Base-by-base conservation (phyloP, 495 filamentous ascomycete species). In the Rusavskia elegans region DNA sequence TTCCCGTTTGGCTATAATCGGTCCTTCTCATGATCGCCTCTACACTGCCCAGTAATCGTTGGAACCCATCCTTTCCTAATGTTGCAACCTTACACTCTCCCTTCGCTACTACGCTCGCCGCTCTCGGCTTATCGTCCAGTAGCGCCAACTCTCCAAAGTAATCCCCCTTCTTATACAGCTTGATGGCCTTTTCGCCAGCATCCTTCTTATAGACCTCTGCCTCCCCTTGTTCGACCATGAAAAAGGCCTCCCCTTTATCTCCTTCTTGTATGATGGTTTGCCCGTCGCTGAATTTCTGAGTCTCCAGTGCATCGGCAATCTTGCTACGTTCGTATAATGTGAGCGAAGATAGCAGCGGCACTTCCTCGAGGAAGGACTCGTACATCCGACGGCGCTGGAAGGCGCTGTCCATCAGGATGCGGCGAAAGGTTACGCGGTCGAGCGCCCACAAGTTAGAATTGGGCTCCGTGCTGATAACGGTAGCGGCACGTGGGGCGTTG, bases 391-490 rank as follows among this genome's bases (percentile, higher is more conserved):
- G 81, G 30, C 90, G 85, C 62, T 90, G 85, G 68, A 95, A 98
- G 17, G 92, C 93, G 46, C 85, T 89, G 69, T 97, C 92, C 93
- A 98, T 95, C 50, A 98, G 73, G 59, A 98, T 97, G 30, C 92
- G 87, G 48, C 92, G 87, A 77, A 98, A 98, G 5, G 92, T 98
- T 46, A 97, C 77, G 32, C 92, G 87, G 63, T 98, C 92, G 41
- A 98, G 71, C 13, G 87, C 87, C 92, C 92, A 98, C 6, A 98
- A 76, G 1, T 82, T 90, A 63, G 82, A 87, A 49, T 79, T 73
- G 4, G 82, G 59, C 50, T 93, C 88, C 25, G 81, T 81, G 17
- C 85, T 92, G 50, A 93, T 78, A 50, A 98, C 87, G 1, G 92
- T 97, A 3, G 92, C 92, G n/a, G 93, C 93, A 59, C 92, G 84